Evolutionary conservation across 202 grass and related monocot species (phyloP).

Genomic region (Carex sylvatica): DNA sequence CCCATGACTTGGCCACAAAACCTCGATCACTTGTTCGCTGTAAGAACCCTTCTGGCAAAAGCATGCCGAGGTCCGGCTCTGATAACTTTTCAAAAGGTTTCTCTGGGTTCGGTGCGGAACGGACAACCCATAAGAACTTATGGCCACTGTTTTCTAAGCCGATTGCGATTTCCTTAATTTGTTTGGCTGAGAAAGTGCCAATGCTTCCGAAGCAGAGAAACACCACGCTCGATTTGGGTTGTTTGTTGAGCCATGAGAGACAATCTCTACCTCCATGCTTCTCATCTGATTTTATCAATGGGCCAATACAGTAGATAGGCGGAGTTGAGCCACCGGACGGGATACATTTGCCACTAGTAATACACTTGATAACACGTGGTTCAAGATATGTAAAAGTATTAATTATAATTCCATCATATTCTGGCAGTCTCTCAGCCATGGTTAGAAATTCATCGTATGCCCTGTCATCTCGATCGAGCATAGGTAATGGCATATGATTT

Average conservation of each 20-base stretch:
- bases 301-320: conserved; percentile 53
- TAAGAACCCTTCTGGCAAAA: conserved; percentile 58
- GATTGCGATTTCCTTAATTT: conserved; percentile 45
- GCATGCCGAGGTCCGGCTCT: conserved; percentile 49
- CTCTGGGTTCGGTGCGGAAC: conserved; percentile 43
- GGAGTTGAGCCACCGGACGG: conserved; percentile 19
- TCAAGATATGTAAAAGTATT: conserved; percentile 60
- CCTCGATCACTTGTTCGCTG: conserved; percentile 39
- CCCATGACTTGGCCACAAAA: conserved; percentile 59
- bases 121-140: conserved; percentile 67
- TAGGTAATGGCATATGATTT: conserved; percentile 21
- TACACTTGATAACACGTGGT: conserved; percentile 22
- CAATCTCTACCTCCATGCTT: conserved; percentile 34
- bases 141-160: conserved; percentile 54
- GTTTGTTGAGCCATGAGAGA: conserved; percentile 61
- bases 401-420: conserved; percentile 41
- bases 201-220: conserved; percentile 85
- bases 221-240: conserved; percentile 44
- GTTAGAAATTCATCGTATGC: conserved; percentile 28
- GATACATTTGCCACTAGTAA: conserved; percentile 30
- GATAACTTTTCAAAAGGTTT: conserved; percentile 35
- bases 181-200: conserved; percentile 43
- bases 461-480: conserved; percentile 38
- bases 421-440: neutral
- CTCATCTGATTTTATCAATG: conserved; percentile 42